phyloP scores from a whole-genome alignment of 306 rosid genomes.

The Oxytropis ochrocephala region DNA sequence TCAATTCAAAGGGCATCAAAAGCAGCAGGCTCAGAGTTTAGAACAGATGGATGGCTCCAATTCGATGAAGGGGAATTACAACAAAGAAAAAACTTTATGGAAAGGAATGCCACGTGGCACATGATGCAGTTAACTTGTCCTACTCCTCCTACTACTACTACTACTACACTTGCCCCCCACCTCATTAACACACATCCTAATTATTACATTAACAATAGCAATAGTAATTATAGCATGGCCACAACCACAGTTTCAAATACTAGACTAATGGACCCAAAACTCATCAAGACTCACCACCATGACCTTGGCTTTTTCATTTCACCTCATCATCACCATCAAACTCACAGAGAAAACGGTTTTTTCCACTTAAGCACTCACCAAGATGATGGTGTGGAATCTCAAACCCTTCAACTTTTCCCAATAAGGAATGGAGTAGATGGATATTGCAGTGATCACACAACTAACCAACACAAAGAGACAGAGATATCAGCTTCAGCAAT shows the following conservation, averaged over 20 bases:
- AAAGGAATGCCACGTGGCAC: conserved; percentile 89
- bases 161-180: conserved; percentile 1
- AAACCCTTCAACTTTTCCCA: conserved; percentile 86
- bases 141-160: conserved; percentile 30
- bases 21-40: conserved; percentile 36
- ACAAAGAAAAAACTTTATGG: conserved; percentile 53
- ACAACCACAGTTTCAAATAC: conserved; percentile 18
- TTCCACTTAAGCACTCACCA: conserved; percentile 14
- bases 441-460: conserved; percentile 9
- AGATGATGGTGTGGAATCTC: conserved; percentile 39
- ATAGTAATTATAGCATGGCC: conserved; percentile 21
- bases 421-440: conserved; percentile 45
- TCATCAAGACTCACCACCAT: conserved; percentile 20
- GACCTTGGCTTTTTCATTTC: conserved; percentile 48
- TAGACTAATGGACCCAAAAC: conserved; percentile 42
- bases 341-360: conserved; percentile 19
- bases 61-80: conserved; percentile 60
- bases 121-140: conserved; percentile 57
- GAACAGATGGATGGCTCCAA: conserved; percentile 75
- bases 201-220: conserved; percentile 3
- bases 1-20: conserved; percentile 52
- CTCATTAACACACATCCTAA: conserved; percentile 8
- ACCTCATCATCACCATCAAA: conserved; percentile 6
- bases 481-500: conserved; percentile 40
- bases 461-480: conserved; percentile 36